Conservation (phyloP, 2,329 filamentous ascomycete species). For the Colletotrichum paranaense region DNA sequence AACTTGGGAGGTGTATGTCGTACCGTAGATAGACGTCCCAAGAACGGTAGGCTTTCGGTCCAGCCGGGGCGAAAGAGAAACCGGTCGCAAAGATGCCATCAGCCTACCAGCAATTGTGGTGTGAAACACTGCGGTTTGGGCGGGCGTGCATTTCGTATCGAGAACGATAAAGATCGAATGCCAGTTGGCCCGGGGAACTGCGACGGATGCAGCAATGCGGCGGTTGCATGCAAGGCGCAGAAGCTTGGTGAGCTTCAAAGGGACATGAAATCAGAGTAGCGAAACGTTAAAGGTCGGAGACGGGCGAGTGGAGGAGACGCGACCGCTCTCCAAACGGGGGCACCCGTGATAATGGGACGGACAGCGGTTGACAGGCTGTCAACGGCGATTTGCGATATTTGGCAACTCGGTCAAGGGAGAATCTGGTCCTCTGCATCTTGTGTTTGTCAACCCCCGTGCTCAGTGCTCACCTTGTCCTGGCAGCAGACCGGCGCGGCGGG, state of each 20-base stretch:
- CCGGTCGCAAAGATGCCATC: background rate
- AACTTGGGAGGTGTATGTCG: background rate
- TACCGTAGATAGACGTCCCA: background rate
- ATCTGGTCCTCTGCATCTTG: background rate
- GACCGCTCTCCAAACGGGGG: background rate
- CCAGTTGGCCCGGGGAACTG: conserved; percentile 24
- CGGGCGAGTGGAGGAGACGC: conserved; percentile 17
- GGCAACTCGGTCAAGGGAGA: conserved; percentile 11
- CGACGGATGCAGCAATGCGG: conserved; percentile 22
- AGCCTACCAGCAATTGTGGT: background rate
- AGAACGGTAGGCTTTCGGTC: background rate
- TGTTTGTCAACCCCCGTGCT: background rate
- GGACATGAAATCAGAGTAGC: background rate
- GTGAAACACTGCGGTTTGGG: conserved; percentile 27
- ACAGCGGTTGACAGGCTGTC: conserved; percentile 3
- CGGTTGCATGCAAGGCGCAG: conserved; percentile 9
- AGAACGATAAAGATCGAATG: background rate
- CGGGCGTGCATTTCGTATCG: conserved; percentile 16
- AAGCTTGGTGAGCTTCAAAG: background rate
- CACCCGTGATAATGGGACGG: conserved; percentile 5
- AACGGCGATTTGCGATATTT: background rate
- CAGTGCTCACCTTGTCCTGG: background rate
- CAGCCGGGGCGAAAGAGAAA: background rate
- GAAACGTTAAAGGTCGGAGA: conserved; percentile 17
- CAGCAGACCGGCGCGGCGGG: conserved; percentile 24